These are phyloP conservation scores for Ceriops decandra DNA, from an alignment of 345 rosid species.

Conservation along the genomic window DNA sequence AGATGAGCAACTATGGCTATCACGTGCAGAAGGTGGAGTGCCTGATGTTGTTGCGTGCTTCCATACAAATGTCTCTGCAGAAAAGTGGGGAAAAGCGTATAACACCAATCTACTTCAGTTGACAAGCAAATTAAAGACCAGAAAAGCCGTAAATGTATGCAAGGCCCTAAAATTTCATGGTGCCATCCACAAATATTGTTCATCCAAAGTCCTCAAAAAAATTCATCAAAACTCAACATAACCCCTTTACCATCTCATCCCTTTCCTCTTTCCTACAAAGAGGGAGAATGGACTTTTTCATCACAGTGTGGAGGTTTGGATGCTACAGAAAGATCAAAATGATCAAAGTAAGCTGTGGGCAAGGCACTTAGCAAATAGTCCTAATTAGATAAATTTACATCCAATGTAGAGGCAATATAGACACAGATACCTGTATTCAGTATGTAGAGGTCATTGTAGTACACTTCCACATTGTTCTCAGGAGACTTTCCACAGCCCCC, in stretches of 20 bases:
- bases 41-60: constrained; percentile 70
- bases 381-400: not conserved
- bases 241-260: not conserved
- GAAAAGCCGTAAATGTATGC: not conserved
- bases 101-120: not conserved
- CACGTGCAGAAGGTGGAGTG: constrained; percentile 84
- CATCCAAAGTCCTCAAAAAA: not conserved
- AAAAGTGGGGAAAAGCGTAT: constrained; percentile 2
- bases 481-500: constrained; percentile 93
- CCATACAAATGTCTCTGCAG: constrained; percentile 94
- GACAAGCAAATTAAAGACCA: not conserved
- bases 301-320: not conserved
- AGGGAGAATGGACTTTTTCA: not conserved
- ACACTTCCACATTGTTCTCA: constrained; percentile 56
- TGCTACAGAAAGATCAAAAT: not conserved
- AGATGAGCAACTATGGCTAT: constrained; percentile 94
- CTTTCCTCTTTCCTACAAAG: not conserved
- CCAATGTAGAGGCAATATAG: not conserved
- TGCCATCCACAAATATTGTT: not conserved
- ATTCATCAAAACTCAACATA: not conserved
- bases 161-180: not conserved
- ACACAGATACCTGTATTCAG: constrained; percentile 71
- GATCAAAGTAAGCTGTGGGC: not conserved
- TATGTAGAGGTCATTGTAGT: constrained; percentile 82
- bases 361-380: not conserved